Conservation (phyloP, 495 filamentous ascomycete genomes). For the Podospora bellae-mahoneyi region DNA sequence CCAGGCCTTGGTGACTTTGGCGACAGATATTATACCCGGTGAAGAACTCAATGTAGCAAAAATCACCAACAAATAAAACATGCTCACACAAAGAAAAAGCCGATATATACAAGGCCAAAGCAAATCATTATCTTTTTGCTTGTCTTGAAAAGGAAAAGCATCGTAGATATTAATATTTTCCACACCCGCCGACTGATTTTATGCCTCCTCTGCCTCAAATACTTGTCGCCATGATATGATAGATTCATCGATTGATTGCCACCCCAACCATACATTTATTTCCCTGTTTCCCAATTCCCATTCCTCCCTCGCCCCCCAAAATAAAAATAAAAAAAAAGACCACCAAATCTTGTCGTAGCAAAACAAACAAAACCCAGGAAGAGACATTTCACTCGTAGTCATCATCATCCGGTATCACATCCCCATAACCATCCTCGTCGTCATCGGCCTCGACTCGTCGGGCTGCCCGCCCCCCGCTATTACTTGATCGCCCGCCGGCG, state of each 20-base stretch:
- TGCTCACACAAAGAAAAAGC: background rate
- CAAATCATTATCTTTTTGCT: background rate
- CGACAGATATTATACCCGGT: slow-evolving; percentile 94
- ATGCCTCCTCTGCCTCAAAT: background rate
- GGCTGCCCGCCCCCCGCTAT: slow-evolving; percentile 18
- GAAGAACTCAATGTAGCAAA: slow-evolving; percentile 14
- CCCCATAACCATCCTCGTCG: slow-evolving; percentile 44
- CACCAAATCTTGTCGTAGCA: background rate
- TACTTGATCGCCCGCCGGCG: slow-evolving; percentile 4
- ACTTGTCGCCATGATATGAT: background rate
- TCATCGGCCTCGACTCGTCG: slow-evolving; percentile 39
- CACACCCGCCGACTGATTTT: background rate
- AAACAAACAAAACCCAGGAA: background rate
- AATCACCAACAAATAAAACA: slow-evolving; percentile 3
- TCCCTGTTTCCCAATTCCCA: background rate
- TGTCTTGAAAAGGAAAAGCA: background rate
- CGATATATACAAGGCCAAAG: background rate
- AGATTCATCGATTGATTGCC: background rate
- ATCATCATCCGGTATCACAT: slow-evolving; percentile 45
- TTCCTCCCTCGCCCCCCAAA: background rate
- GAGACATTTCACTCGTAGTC: slow-evolving; percentile 31
- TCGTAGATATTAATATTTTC: background rate
- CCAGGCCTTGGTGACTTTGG: slow-evolving; percentile 96
- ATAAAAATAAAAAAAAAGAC: background rate
- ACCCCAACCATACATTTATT: too few species aligned